Evolutionary conservation across 169 alveolate species (phyloP).

Genomic region (Cryptosporidium tyzzeri): DNA sequence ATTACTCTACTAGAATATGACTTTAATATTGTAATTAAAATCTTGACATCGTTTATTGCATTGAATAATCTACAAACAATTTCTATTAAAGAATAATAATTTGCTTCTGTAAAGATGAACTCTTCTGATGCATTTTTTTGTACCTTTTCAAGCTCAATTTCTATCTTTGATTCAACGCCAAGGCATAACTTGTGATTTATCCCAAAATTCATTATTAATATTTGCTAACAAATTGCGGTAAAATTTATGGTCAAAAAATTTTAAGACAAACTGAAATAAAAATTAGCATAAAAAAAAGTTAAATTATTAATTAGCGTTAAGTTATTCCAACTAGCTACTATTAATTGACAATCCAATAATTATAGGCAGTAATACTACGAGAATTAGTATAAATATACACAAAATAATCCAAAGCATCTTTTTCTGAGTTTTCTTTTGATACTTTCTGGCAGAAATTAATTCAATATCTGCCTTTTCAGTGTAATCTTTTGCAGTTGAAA

Average conservation of each 20-base stretch:
- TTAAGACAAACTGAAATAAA: not conserved
- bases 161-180: constrained; percentile 3
- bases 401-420: constrained; percentile 80
- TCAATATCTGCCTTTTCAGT: constrained; percentile 83
- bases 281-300: not conserved
- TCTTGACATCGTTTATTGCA: not conserved
- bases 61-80: constrained; percentile 5
- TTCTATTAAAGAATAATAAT: not conserved
- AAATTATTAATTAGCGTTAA: not conserved
- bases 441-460: constrained; percentile 78
- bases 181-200: not conserved
- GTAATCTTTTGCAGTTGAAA: constrained; percentile 83
- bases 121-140: not conserved
- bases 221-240: not conserved
- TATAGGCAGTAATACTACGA: constrained; percentile 31
- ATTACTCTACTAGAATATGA: constrained; percentile 9
- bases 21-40: not conserved
- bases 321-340: not conserved
- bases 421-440: constrained; percentile 76
- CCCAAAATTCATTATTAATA: not conserved
- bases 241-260: not conserved
- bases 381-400: constrained; percentile 64
- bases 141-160: not conserved
- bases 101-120: not conserved
- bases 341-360: constrained; percentile 31